These are phyloP conservation scores for Acanthamoeba divionensis DNA, from an alignment of 208 protist genomes.

Conservation along the genomic window DNA sequence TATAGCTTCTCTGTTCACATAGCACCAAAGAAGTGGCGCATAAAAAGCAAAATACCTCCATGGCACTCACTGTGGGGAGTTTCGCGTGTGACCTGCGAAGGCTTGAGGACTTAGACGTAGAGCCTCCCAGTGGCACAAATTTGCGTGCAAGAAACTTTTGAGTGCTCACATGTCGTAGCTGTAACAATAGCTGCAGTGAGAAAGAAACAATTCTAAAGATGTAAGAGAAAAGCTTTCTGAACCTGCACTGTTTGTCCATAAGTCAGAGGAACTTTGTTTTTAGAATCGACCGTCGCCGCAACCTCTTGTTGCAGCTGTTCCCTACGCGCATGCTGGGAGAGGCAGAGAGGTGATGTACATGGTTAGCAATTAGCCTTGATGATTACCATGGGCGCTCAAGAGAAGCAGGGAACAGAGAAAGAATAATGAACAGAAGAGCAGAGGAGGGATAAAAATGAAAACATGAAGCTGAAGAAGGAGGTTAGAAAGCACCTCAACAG, in stretches of 20 bases:
- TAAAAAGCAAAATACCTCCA: background rate
- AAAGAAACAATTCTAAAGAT: background rate
- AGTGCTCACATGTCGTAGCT: slow-evolving; percentile 11
- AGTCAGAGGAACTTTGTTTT: slow-evolving; percentile 9
- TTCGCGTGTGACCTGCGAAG: background rate
- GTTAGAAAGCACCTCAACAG: background rate
- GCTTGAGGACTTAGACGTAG: too few relatives aligned
- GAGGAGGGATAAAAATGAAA: background rate
- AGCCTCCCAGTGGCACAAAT: too few relatives aligned
- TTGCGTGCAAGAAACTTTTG: slow-evolving; percentile 25
- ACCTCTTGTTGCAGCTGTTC: slow-evolving; percentile 16
- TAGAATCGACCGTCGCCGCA: background rate
- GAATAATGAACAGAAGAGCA: background rate
- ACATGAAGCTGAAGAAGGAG: background rate
- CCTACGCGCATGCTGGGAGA: background rate
- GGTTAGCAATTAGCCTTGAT: background rate
- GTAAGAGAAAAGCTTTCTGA: background rate
- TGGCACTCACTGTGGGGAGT: background rate
- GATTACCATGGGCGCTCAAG: background rate
- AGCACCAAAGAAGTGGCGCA: background rate
- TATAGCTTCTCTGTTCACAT: background rate
- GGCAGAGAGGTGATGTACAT: background rate
- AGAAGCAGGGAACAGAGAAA: too few relatives aligned
- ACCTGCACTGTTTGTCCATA: slow-evolving; percentile 45
- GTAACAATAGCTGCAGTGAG: background rate